Evolutionary conservation across 1,139 yeast genomes (phyloP).

Genomic region (Diutina neorugosa): DNA sequence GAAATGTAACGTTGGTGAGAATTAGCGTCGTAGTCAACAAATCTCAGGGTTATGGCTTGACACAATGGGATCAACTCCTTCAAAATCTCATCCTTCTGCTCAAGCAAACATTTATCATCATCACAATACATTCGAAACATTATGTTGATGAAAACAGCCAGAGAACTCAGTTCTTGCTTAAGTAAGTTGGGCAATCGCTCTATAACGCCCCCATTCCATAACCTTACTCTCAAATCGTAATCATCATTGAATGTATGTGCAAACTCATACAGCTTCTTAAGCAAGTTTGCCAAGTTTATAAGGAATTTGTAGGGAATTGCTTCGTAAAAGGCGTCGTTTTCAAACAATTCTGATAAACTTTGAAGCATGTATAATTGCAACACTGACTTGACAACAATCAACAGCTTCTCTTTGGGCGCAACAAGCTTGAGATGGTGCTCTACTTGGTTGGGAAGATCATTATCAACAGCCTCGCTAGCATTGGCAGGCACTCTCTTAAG

Average conservation of each 20-base stretch:
- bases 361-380: conserved; percentile 84
- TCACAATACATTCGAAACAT: conserved; percentile 75
- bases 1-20: conserved; percentile 70
- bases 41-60: conserved; percentile 55
- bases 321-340: conserved; percentile 56
- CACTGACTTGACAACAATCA: conserved; percentile 86
- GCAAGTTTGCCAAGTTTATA: conserved; percentile 43
- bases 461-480: conserved; percentile 8
- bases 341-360: conserved; percentile 67
- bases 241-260: conserved; percentile 83
- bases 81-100: conserved; percentile 31
- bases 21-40: conserved; percentile 58
- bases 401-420: conserved; percentile 44
- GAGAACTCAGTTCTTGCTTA: conserved; percentile 84
- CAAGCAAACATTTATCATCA: conserved; percentile 32
- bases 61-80: conserved; percentile 59
- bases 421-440: conserved; percentile 11
- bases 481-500: conserved; percentile 17
- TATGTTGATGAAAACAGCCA: conserved; percentile 75
- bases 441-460: conserved; percentile 10
- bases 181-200: conserved; percentile 84
- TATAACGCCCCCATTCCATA: conserved; percentile 88
- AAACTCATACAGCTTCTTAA: conserved; percentile 65
- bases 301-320: conserved; percentile 56
- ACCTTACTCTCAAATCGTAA: conserved; percentile 69